These are phyloP conservation scores for Fusarium pseudocircinatum DNA, from an alignment of 2,329 filamentous ascomycete genomes.

Conservation along the genomic window DNA sequence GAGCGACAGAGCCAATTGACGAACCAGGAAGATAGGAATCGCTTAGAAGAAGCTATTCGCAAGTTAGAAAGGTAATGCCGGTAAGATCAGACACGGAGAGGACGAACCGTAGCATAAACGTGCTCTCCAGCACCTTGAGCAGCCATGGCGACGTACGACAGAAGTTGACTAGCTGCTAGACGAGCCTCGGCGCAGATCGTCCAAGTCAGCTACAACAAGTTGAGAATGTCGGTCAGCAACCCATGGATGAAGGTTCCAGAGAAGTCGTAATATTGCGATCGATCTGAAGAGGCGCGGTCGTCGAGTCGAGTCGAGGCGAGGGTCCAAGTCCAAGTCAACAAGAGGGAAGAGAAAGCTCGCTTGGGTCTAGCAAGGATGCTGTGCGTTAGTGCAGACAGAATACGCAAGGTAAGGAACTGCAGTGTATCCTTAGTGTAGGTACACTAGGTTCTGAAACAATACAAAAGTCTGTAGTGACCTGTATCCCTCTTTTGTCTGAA, in stretches of 20 bases:
- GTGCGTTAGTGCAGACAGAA: slow-evolving; percentile 11
- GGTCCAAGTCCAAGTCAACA: slow-evolving; percentile 12
- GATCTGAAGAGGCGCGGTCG: slow-evolving; percentile 32
- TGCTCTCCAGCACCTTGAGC: slow-evolving; percentile 51
- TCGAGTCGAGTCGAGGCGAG: slow-evolving; percentile 24
- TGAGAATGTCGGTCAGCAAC: slow-evolving; percentile 37
- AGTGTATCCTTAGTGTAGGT: not conserved
- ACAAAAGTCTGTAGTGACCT: not conserved
- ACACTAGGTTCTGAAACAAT: not conserved
- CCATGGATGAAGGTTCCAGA: slow-evolving; percentile 28
- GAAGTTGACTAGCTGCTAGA: slow-evolving; percentile 33
- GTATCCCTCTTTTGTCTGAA: not conserved
- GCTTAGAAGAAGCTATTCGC: slow-evolving; percentile 82
- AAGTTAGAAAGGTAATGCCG: slow-evolving; percentile 4
- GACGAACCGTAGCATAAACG: slow-evolving; percentile 66
- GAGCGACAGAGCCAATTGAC: slow-evolving; percentile 37
- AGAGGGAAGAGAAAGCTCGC: slow-evolving; percentile 17
- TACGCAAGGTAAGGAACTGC: not conserved
- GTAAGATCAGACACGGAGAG: slow-evolving; percentile 1
- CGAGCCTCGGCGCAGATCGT: slow-evolving; percentile 31
- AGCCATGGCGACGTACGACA: slow-evolving; percentile 47
- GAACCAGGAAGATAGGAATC: slow-evolving; percentile 93
- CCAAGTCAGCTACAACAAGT: slow-evolving; percentile 37
- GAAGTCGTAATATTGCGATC: slow-evolving; percentile 20
- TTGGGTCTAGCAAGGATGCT: slow-evolving; percentile 17